Base-by-base conservation (phyloP, 306 rosid genomes). In the Gastrolobium bilobum region DNA sequence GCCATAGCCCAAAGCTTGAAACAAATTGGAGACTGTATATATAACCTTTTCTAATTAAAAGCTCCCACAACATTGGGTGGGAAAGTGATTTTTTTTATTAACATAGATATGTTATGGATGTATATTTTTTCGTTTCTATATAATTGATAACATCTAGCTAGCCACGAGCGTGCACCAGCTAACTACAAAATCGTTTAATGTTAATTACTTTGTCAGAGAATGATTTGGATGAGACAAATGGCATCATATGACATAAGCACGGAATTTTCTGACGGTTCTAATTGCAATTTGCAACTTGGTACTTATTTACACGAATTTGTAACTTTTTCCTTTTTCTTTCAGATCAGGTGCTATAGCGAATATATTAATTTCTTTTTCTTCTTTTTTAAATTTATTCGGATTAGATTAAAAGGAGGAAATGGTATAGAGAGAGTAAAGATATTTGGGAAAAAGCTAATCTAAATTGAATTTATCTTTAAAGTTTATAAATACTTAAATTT, bases 151-250 rank as follows among this genome's bases (percentile, higher is more conserved):
- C 26, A 20, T 20, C 26, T 20, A 20, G 26, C 26, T 20, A 20
- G 26, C 26, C 0, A 20, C 26, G 26, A 20, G 26, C 26, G 26
- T 20, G 26, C 26, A 20, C 26, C 26, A 20, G 52, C n/a, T 9
- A 48, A 14, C 26, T 20, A 52, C 59, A 52, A 54, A 20, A 1
- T 11, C 37, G 62, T 56, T 56, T 56, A 31, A 29, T 8, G 37
- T 56, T n/a, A 56, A 13, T 20, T 60, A 44, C 43, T 40, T 40
- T 58, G 40, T 68, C 5, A 35, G 61, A 35, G 37, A 51, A 70
- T 51, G 62, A 70, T 70, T 70, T 70, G 75, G 10, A 51, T 26
- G 15, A 70, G 47, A 50, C 75, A 48, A 63, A 47, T 31, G 11
- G 29, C 31, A 38, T 14, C 4, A 1, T 2, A 15, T 35, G 60